Evolutionary conservation across 2,329 filamentous ascomycete species (phyloP).

Genomic region (Seiridium cupressi): DNA sequence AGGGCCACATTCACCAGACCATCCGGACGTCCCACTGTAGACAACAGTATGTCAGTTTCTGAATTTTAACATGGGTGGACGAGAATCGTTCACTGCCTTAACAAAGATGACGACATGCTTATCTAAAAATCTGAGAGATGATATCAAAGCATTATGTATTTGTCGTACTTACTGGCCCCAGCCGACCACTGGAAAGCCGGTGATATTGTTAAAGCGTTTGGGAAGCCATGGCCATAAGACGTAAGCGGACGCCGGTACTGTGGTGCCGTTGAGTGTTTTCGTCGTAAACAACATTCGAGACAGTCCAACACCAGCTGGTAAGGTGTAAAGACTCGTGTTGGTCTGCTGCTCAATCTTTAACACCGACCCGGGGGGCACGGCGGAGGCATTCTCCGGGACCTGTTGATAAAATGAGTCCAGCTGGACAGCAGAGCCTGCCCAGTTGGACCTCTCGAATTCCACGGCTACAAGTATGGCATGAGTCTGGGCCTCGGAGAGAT

Average conservation of each 20-base stretch:
- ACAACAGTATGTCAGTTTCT: no score
- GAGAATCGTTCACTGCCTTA: no score
- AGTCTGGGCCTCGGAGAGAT: neutral
- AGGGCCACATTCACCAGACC: slow-evolving; percentile 6
- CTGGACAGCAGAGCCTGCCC: neutral
- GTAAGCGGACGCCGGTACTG: slow-evolving; percentile 9
- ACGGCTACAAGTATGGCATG: neutral
- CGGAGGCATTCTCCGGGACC: neutral
- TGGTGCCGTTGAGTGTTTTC: slow-evolving; percentile 7
- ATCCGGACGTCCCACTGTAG: slow-evolving; percentile 1
- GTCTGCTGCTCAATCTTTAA: slow-evolving; percentile 5
- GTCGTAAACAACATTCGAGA: slow-evolving; percentile 11
- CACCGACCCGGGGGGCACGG: neutral
- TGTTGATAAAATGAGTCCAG: neutral
- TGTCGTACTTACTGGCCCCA: slow-evolving; percentile 1
- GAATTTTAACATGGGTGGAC: no score
- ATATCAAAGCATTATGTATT: no score
- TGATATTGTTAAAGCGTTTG: neutral
- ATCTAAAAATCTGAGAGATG: no score
- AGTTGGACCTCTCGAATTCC: slow-evolving; percentile 3
- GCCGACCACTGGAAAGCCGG: slow-evolving; percentile 4
- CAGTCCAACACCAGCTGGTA: slow-evolving; percentile 3
- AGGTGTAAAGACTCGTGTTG: slow-evolving; percentile 7
- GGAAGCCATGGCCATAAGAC: slow-evolving; percentile 11
- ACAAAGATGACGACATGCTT: no score